Percentiles rank a stretch among this genome's conserved stretches.
Conservation (phyloP, 305 asterid genomes). For the Plantago rigida region DNA sequence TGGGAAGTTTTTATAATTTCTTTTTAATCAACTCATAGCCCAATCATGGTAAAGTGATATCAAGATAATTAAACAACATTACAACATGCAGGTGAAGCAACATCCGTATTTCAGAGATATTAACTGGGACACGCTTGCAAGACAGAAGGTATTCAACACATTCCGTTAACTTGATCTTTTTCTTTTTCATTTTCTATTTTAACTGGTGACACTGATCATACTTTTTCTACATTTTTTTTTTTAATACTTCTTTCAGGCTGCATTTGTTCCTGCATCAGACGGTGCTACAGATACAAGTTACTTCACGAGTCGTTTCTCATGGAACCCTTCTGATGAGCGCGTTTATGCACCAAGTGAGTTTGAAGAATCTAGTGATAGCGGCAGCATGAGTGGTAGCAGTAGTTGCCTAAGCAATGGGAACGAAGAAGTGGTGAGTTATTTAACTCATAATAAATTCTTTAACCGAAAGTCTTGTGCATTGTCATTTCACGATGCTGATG, state of each 20-base stretch:
- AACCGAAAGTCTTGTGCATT: neutral
- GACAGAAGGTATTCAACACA: conserved; percentile 63
- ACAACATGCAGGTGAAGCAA: conserved; percentile 68
- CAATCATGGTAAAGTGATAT: neutral
- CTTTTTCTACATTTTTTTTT: conserved; percentile 13
- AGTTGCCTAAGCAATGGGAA: conserved; percentile 86
- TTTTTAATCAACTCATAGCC: too few species aligned
- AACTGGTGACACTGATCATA: conserved; percentile 16
- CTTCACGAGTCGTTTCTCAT: conserved; percentile 85
- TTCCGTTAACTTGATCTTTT: neutral
- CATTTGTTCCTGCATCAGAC: conserved; percentile 88
- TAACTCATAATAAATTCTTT: neutral
- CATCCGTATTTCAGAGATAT: conserved; percentile 87
- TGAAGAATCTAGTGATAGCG: conserved; percentile 71
- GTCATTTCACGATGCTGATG: neutral
- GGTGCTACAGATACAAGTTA: conserved; percentile 89
- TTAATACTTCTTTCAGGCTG: conserved; percentile 44
- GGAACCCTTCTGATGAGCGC: conserved; percentile 90
- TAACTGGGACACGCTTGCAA: conserved; percentile 95
- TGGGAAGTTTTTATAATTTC: too few species aligned
- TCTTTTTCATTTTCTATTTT: neutral
- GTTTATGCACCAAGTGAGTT: conserved; percentile 71
- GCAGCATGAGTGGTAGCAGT: conserved; percentile 76
- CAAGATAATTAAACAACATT: conserved; percentile 1
- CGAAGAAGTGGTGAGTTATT: conserved; percentile 60